Evolutionary conservation across 495 filamentous ascomycete species (phyloP).

Genomic region (Haplographium delicatum): DNA sequence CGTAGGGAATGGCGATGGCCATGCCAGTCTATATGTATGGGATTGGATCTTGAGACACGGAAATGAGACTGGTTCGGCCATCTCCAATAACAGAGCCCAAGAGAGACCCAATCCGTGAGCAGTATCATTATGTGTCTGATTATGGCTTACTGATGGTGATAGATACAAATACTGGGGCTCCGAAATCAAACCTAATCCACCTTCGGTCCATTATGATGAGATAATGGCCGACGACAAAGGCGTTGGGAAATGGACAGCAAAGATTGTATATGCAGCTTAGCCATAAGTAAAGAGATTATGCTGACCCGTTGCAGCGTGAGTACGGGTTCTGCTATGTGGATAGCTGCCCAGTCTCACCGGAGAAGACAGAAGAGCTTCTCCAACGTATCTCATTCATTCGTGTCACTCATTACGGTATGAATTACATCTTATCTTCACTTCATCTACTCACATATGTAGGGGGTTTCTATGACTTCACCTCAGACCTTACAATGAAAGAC

Average conservation of each 20-base stretch:
- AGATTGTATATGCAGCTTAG: constrained; percentile 49
- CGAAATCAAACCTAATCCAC: constrained; percentile 35
- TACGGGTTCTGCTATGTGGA: constrained; percentile 34
- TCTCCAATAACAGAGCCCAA: constrained; percentile 9
- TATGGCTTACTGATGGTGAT: not conserved
- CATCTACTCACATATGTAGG: constrained; percentile 33
- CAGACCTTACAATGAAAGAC: constrained; percentile 81
- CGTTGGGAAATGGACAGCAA: constrained; percentile 48
- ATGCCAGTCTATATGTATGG: constrained; percentile 51
- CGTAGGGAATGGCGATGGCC: constrained; percentile 49
- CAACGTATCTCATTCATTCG: constrained; percentile 79
- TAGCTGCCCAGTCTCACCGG: constrained; percentile 58
- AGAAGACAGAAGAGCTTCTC: constrained; percentile 63
- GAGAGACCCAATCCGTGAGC: not conserved
- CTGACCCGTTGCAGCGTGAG: constrained; percentile 26
- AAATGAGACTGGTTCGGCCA: constrained; percentile 19
- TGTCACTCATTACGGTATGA: constrained; percentile 74
- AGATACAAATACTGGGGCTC: constrained; percentile 29
- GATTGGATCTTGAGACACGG: constrained; percentile 44
- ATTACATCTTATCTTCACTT: not conserved
- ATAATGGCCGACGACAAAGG: constrained; percentile 55
- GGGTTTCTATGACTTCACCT: constrained; percentile 91
- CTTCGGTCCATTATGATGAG: constrained; percentile 49
- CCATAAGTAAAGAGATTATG: not conserved
- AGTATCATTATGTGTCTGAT: not conserved